phyloP scores from a whole-genome alignment of 495 filamentous ascomycete species.

The Aspergillus conjunctus region DNA sequence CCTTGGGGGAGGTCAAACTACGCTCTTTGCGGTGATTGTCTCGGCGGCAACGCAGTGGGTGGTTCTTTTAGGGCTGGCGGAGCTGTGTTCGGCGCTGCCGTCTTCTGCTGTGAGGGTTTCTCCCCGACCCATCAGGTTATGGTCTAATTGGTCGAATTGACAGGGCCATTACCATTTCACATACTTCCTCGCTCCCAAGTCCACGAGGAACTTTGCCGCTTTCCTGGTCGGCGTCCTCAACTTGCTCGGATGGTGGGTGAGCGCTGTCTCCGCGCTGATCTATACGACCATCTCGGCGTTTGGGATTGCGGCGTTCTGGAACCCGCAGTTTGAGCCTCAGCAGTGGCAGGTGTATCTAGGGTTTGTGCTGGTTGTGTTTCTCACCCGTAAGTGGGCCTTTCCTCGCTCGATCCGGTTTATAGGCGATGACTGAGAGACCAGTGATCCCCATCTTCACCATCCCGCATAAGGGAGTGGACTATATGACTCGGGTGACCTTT shows the following conservation, averaged over 20 bases:
- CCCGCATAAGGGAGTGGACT: constrained; percentile 19
- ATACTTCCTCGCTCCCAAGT: constrained; percentile 32
- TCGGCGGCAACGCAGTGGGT: constrained; percentile 30
- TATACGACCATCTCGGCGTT: constrained; percentile 26
- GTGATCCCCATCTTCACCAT: constrained; percentile 26
- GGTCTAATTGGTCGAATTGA: neutral
- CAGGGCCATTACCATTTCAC: constrained; percentile 38
- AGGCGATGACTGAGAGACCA: neutral
- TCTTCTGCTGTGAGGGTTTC: constrained; percentile 29
- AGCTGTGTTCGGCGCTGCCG: constrained; percentile 33
- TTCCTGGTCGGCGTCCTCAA: constrained; percentile 34
- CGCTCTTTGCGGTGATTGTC: constrained; percentile 26
- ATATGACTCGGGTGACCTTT: constrained; percentile 25
- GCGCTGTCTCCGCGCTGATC: constrained; percentile 24
- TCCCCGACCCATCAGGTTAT: neutral
- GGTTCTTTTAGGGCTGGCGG: constrained; percentile 30
- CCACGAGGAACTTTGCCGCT: constrained; percentile 30
- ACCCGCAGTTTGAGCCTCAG: constrained; percentile 25
- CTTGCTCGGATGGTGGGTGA: constrained; percentile 34
- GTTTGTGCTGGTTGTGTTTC: constrained; percentile 22
- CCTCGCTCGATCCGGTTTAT: neutral
- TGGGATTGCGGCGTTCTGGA: constrained; percentile 27
- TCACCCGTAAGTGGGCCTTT: constrained; percentile 16
- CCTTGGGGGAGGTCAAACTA: constrained; percentile 30
- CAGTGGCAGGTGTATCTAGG: constrained; percentile 35